Evolutionary conservation across 768 basidiomycete genomes (phyloP).

Genomic region (Lactarius deliciosus): DNA sequence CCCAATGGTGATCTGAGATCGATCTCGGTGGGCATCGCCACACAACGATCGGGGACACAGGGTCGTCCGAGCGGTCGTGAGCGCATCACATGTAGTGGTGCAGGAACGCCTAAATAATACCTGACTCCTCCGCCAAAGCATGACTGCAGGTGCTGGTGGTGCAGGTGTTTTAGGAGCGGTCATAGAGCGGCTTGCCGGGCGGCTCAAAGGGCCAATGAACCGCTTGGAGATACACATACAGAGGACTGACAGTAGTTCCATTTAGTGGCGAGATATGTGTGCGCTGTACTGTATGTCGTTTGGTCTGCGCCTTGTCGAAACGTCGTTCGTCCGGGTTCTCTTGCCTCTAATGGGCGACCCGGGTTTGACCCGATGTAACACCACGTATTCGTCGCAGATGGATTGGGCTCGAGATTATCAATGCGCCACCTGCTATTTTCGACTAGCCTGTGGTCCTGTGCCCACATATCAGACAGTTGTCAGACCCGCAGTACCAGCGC

Average conservation of each 20-base stretch:
- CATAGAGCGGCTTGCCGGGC: neutral
- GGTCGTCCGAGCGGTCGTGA: neutral
- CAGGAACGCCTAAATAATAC: neutral
- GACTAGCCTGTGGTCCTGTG: neutral
- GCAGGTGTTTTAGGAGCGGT: neutral
- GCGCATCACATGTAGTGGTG: neutral
- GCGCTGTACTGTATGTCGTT: neutral
- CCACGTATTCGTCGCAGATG: neutral
- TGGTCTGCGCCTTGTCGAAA: neutral
- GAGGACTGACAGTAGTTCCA: neutral
- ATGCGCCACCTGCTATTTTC: neutral
- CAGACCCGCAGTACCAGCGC: neutral
- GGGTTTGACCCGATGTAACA: neutral
- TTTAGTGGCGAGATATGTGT: neutral
- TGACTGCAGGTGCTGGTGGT: neutral
- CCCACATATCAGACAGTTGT: neutral
- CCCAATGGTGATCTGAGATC: neutral
- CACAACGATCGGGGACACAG: neutral
- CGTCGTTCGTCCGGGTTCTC: neutral
- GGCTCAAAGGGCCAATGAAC: neutral
- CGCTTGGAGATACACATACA: neutral
- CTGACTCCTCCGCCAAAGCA: neutral
- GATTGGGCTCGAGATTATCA: neutral
- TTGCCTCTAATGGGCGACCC: neutral
- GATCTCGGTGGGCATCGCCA: neutral